These are phyloP conservation scores for Aspergillus carlsbadensis DNA, from an alignment of 495 filamentous ascomycete species.

Conservation along the genomic window DNA sequence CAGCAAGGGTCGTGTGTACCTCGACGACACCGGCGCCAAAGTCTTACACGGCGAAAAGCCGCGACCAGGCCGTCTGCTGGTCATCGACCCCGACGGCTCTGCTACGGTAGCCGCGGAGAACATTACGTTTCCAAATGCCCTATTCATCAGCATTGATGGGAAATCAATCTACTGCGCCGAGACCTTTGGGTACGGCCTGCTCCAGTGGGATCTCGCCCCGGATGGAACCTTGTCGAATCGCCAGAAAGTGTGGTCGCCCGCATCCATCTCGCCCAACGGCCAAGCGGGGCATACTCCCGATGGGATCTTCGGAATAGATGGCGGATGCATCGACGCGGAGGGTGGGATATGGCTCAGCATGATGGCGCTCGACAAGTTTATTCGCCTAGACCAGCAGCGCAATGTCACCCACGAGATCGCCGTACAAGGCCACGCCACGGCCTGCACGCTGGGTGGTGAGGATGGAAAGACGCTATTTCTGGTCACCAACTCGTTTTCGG, in stretches of 20 bases:
- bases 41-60: not conserved
- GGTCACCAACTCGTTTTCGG: not conserved
- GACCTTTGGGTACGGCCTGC: not conserved
- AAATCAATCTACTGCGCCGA: not conserved
- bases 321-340: slow-evolving; percentile 1
- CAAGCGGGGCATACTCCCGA: not conserved
- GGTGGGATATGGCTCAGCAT: not conserved
- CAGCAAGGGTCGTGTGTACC: not conserved
- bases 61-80: not conserved
- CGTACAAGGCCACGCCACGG: not conserved
- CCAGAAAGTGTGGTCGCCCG: too few relatives aligned
- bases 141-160: not conserved
- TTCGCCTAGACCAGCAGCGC: not conserved
- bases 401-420: not conserved
- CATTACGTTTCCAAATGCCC: not conserved
- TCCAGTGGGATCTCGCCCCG: not conserved
- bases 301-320: not conserved
- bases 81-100: not conserved
- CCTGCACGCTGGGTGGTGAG: not conserved
- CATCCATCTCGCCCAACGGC: not conserved
- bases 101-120: not conserved
- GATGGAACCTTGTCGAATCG: too few relatives aligned
- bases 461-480: not conserved
- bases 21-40: not conserved
- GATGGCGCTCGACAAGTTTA: not conserved